A percentile compares a stretch with the other conserved stretches of the same genome.
phyloP scores from a whole-genome alignment of 441 rosid genomes.

The Sinapis alba region DNA sequence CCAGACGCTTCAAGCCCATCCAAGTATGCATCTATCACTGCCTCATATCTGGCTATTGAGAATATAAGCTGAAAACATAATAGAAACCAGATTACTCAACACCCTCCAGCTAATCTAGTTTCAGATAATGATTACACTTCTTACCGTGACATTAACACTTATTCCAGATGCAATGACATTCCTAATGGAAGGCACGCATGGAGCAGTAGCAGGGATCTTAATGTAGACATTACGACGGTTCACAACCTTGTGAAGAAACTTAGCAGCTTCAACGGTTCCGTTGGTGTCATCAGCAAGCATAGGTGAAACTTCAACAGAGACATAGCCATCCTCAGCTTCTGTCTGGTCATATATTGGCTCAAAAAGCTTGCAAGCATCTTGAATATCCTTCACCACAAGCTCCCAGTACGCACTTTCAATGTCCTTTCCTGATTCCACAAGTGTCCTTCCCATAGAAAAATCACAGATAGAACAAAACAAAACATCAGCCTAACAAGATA shows the following conservation, averaged over 20 bases:
- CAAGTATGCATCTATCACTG: slow-evolving; percentile 95
- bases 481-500: not conserved
- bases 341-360: slow-evolving; percentile 91
- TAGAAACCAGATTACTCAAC: too few relatives aligned
- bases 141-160: slow-evolving; percentile 95
- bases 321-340: slow-evolving; percentile 93
- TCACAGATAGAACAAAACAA: too few relatives aligned
- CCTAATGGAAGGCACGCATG: slow-evolving; percentile 93
- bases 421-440: slow-evolving; percentile 88
- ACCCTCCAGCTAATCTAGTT: not conserved
- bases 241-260: slow-evolving; percentile 86
- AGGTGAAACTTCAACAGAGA: slow-evolving; percentile 98
- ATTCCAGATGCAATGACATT: slow-evolving; percentile 88
- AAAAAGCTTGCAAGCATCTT: slow-evolving; percentile 95
- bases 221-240: slow-evolving; percentile 86
- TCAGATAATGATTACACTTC: too few relatives aligned
- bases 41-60: slow-evolving; percentile 90
- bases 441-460: slow-evolving; percentile 52
- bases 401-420: slow-evolving; percentile 94
- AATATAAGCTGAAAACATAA: slow-evolving; percentile 83
- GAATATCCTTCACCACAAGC: slow-evolving; percentile 98
- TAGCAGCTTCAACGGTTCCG: slow-evolving; percentile 89
- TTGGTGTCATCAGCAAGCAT: slow-evolving; percentile 86
- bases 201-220: slow-evolving; percentile 94
- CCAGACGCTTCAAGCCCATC: slow-evolving; percentile 99